A percentile compares a stretch with the other conserved stretches of the same genome.
Conservation (phyloP, 176 grass and related monocot genomes). For the Hordeum marinum region DNA sequence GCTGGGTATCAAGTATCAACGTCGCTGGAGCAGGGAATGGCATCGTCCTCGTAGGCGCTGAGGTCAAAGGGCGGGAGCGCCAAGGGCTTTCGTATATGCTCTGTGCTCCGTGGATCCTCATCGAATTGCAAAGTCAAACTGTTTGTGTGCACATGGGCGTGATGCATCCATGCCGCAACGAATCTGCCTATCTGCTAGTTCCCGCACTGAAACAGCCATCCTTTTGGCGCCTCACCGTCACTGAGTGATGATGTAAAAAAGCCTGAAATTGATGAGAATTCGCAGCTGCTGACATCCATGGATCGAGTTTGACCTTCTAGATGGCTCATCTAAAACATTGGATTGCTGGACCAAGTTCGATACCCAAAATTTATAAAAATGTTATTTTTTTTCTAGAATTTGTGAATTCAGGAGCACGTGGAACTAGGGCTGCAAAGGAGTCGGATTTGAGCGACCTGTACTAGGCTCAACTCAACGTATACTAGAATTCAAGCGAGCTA, state of each 20-base stretch:
- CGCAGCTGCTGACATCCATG: neutral
- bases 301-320: neutral
- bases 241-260: neutral
- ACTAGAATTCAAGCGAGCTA: no score
- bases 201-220: conserved; percentile 7
- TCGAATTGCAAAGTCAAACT: conserved; percentile 27
- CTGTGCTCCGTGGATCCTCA: conserved; percentile 14
- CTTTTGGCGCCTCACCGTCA: neutral
- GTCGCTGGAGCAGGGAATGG: conserved; percentile 23
- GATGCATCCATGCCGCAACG: neutral
- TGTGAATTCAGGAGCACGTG: no score
- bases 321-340: neutral
- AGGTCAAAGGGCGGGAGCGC: conserved; percentile 11
- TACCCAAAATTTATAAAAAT: no score
- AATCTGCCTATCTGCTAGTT: conserved; percentile 35
- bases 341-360: neutral
- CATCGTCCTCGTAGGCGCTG: conserved; percentile 21
- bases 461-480: no score
- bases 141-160: conserved; percentile 3
- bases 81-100: conserved; percentile 27
- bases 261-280: neutral
- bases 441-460: no score
- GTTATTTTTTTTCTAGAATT: no score
- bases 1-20: neutral
- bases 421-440: no score